Evolutionary conservation across 306 rosid species (phyloP).

Genomic region (Quercus variabilis): DNA sequence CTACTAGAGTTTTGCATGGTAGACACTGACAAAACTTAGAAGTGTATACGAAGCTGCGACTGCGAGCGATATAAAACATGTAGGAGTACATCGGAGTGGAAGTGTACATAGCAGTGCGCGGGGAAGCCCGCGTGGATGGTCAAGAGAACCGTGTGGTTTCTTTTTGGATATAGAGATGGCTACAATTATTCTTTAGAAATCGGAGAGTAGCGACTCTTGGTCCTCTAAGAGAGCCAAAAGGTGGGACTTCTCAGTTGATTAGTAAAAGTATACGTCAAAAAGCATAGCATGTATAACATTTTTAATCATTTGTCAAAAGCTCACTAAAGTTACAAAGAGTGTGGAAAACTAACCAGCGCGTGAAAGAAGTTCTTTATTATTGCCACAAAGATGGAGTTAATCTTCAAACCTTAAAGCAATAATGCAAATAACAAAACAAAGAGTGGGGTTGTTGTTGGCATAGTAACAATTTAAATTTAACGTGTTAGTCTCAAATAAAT

Average conservation of each 20-base stretch:
- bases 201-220: neutral
- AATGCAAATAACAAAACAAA: too few species aligned
- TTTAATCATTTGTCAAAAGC: neutral
- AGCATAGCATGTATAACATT: too few species aligned
- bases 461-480: too few species aligned
- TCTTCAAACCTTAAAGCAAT: too few species aligned
- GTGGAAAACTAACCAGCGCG: neutral
- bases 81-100: neutral
- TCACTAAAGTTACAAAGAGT: too few species aligned
- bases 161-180: neutral
- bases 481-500: too few species aligned
- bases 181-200: neutral
- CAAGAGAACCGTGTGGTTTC: neutral
- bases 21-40: neutral
- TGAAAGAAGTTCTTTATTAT: neutral
- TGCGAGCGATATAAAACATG: neutral
- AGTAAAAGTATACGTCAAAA: neutral
- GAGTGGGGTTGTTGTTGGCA: too few species aligned
- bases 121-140: neutral
- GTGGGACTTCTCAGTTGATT: neutral
- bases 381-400: too few species aligned
- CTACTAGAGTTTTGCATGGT: neutral
- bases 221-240: neutral
- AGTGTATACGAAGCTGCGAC: neutral
- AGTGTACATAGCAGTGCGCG: neutral